Evolutionary conservation across 2,329 filamentous ascomycete species (phyloP), one percentile per base, ranked within the genome.

Genomic region (Exophiala sp.): DNA sequence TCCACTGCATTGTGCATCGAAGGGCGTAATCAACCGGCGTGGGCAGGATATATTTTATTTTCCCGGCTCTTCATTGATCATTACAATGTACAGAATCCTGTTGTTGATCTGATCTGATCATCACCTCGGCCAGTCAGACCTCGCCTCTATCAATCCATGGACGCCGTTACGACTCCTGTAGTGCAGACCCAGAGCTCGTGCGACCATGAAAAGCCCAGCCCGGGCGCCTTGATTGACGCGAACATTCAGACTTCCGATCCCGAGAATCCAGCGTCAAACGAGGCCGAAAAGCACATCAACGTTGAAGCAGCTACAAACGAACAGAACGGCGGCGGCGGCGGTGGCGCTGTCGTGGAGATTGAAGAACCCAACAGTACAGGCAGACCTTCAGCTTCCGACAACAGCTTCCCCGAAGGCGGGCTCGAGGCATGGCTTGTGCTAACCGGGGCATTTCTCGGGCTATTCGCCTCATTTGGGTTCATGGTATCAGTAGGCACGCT

Each of bases 401-500:
- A 57, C 34, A 34, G 37, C 16, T 57, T 57, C 35, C 65, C 65
- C 1, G 66, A 69, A 43, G 67, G 66, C 3, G 64, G 66, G 10
- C 53, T 59, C 2, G 60, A 65, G 11, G 66, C 64, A 42, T 69
- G 65, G 65, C 58, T 58, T 4, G 66, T 65, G 24, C 50, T 70
- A 1, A 19, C 65, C 1, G 67, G 68, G 2, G 64, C 67, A 10
- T 63, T 59, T 29, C 43, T 69, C 16, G 59, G 66, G 13, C 64
- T 70, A 57, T 66, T 69, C 41, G 64, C 66, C 2, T 69, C 67
- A 1, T 70, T 70, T 55, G 73, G 74, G 1, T 72, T 76, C 41
- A 73, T 75, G 65, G 66, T 71, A 41, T 69, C 61, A 51, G 68
- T 76, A 5, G 74, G 74, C n/a, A 69, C 72, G 1, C 60, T 77